Evolutionary conservation across 2,329 filamentous ascomycete genomes (phyloP), one percentile per base, ranked within the genome.

Genomic region (Hypoxylon sp.): DNA sequence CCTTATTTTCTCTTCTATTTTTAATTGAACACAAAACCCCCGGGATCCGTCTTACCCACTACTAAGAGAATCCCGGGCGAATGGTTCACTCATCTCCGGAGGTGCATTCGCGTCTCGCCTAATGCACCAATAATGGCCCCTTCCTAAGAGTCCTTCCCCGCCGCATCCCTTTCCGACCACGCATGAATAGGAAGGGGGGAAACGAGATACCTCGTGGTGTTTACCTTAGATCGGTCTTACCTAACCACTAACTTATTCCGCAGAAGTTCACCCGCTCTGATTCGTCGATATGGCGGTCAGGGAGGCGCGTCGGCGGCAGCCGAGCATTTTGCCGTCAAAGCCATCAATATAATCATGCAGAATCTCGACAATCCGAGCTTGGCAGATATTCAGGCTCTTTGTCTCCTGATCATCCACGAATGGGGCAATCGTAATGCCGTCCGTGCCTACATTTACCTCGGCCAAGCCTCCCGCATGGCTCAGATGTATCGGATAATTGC

Each of bases 401-500:
- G 82, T 68, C 73, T 85, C 45, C 70, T 85, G 58, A 79, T 83
- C 58, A 81, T 85, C 42, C 82, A 85, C 60, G 82, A 85, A 69
- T 85, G 82, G 82, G 82, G 82, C 36, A 79, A 78, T 49, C 72
- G 82, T 30, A 84, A 83, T 66, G 82, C 82, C 26, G 80, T 85
- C 20, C 80, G 82, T 12, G 82, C 82, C 55, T 85, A 85, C 73
- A 79, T 83, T 66, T 84, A 84, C 64, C 74, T 85, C 16, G 82
- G 82, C 57, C 81, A 84, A 64, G 82, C 82, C 21, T 78, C 80
- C n/a, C 79, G 82, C 51, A 84, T 85, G 81, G 76, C 82, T 21
- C 82, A 85, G 70, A 85, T 85, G 82, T 83, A 80, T 61, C 77
- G 80, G 56, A 79, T 85, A 47, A 76, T 84, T 34, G 79, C 82